Evolutionary conservation across 768 basidiomycete genomes (phyloP).

Genomic region (Lactarius akahatsu): DNA sequence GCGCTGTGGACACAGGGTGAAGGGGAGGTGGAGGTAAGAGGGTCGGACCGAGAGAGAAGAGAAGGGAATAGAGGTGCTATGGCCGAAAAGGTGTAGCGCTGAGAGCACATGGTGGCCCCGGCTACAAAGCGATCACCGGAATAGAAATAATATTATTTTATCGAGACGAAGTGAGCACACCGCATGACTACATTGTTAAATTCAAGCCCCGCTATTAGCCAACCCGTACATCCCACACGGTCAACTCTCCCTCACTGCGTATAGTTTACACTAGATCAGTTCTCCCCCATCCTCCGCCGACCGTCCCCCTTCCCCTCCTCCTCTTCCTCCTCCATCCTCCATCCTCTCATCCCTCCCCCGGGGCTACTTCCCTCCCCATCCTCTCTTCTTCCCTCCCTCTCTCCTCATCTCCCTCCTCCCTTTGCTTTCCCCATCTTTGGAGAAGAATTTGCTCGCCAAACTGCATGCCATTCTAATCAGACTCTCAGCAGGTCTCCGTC

Average conservation of each 20-base stretch:
- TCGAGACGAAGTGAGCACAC: not conserved
- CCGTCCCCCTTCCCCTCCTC: conserved; percentile 27
- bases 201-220: conserved; percentile 26
- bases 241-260: not conserved
- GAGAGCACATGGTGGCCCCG: conserved; percentile 28
- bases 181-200: conserved; percentile 27
- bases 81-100: conserved; percentile 23
- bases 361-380: not conserved
- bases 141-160: not conserved
- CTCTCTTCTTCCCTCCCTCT: not conserved
- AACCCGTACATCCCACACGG: conserved; percentile 39
- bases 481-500: conserved; percentile 59
- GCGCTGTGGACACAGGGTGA: not conserved
- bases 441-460: conserved; percentile 17
- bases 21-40: not conserved
- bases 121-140: not conserved
- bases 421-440: conserved; percentile 1
- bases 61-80: not conserved
- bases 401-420: conserved; percentile 1
- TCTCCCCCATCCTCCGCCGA: not conserved
- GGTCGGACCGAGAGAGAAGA: not conserved
- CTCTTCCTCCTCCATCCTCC: conserved; percentile 28
- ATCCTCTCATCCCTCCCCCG: not conserved
- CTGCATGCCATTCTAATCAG: conserved; percentile 39
- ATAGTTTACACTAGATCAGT: conserved; percentile 19